These are phyloP conservation scores for Bassia scoparia DNA, from an alignment of 148 eudicot genomes.

Conservation along the genomic window DNA sequence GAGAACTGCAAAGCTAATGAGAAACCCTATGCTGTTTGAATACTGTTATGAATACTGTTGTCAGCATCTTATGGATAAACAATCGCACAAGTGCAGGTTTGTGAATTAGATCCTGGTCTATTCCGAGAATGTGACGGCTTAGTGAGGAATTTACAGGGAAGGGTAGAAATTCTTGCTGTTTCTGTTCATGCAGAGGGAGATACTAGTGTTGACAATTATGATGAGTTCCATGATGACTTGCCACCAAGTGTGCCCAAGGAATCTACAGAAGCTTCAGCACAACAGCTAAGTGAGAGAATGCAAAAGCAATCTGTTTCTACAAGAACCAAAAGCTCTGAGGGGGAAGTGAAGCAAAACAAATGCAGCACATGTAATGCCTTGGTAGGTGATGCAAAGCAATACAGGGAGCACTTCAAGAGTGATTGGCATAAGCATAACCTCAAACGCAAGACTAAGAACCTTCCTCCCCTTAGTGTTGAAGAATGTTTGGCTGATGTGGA, in stretches of 20 bases:
- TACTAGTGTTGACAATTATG: slow-evolving; percentile 61
- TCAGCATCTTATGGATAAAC: background rate
- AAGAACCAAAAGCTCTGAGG: slow-evolving; percentile 31
- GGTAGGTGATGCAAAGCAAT: slow-evolving; percentile 80
- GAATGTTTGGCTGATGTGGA: slow-evolving; percentile 82
- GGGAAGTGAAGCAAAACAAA: slow-evolving; percentile 60
- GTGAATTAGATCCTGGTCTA: slow-evolving; percentile 73
- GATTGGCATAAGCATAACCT: slow-evolving; percentile 97
- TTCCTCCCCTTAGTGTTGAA: slow-evolving; percentile 75
- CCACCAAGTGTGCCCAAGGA: slow-evolving; percentile 38
- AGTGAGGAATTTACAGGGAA: slow-evolving; percentile 75
- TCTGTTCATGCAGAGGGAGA: slow-evolving; percentile 81
- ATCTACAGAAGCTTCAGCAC: slow-evolving; percentile 29
- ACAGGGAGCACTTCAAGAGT: slow-evolving; percentile 89
- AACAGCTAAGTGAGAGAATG: slow-evolving; percentile 49
- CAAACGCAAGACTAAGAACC: slow-evolving; percentile 70
- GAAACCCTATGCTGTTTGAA: no score
- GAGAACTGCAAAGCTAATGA: no score
- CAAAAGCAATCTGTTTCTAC: slow-evolving; percentile 54
- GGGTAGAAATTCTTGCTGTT: slow-evolving; percentile 79
- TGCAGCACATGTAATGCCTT: slow-evolving; percentile 80
- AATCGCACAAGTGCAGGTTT: slow-evolving; percentile 41
- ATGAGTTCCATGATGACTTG: slow-evolving; percentile 49
- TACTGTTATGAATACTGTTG: background rate
- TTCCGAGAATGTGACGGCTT: slow-evolving; percentile 77